A percentile compares a stretch with the other conserved stretches of the same genome.
Evolutionary conservation across 805 yeast genomes (phyloP).

Genomic region (Wickerhamomyces bisporus): DNA sequence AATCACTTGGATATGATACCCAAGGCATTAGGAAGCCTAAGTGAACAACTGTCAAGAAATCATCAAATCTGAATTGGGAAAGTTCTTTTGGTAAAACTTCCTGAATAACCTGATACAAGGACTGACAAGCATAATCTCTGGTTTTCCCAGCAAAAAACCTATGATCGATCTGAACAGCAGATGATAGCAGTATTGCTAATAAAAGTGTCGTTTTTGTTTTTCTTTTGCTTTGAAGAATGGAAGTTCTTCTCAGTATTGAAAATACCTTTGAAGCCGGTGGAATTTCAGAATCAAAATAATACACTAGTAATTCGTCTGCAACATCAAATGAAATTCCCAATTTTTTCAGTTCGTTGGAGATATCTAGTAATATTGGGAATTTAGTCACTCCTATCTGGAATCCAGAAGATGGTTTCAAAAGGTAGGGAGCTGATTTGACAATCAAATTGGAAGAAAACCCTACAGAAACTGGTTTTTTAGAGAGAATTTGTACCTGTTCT

Average conservation of each 20-base stretch:
- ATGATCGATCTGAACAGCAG: slow-evolving; percentile 20
- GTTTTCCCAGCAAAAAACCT: slow-evolving; percentile 19
- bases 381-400: slow-evolving; percentile 7
- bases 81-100: slow-evolving; percentile 8
- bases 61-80: slow-evolving; percentile 15
- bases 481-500: slow-evolving; percentile 1
- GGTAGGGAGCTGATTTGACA: too few species aligned
- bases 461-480: not conserved
- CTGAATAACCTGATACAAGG: slow-evolving; percentile 16
- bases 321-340: slow-evolving; percentile 15
- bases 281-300: slow-evolving; percentile 14
- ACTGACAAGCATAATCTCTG: slow-evolving; percentile 15
- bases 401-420: not conserved
- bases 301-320: slow-evolving; percentile 20
- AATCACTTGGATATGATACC: slow-evolving; percentile 21
- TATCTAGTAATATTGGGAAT: slow-evolving; percentile 9
- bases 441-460: too few species aligned
- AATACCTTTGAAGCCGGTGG: slow-evolving; percentile 19
- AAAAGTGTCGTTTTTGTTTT: slow-evolving; percentile 14
- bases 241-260: slow-evolving; percentile 16
- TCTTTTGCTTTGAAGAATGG: slow-evolving; percentile 16
- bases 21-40: slow-evolving; percentile 22
- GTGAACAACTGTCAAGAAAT: slow-evolving; percentile 16
- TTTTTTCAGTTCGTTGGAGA: slow-evolving; percentile 7
- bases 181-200: slow-evolving; percentile 13